A percentile compares a stretch with the other conserved stretches of the same genome.
Evolutionary conservation across 1,284 basidiomycete species (phyloP).

Genomic region (Porogramme epimiltina): DNA sequence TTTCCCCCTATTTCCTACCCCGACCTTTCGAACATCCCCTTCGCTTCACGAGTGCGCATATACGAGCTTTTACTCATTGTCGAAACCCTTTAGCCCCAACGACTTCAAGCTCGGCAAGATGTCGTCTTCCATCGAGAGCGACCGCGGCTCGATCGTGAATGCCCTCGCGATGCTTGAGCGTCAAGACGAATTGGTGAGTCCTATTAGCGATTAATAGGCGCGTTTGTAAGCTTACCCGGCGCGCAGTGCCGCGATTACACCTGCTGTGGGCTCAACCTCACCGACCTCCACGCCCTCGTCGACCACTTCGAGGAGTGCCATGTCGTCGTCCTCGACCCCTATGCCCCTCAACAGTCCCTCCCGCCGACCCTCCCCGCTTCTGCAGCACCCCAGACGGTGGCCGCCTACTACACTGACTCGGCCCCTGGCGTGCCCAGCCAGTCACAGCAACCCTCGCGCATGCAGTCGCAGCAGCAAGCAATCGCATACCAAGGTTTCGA

Average conservation of each 20-base stretch:
- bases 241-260: slow-evolving; percentile 77
- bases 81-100: slow-evolving; percentile 40
- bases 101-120: slow-evolving; percentile 56
- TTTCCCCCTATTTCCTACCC: not conserved
- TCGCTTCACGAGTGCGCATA: not conserved
- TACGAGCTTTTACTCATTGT: not conserved
- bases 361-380: slow-evolving; percentile 22
- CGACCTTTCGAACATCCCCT: not conserved
- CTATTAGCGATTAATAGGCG: not conserved
- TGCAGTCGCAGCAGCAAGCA: slow-evolving; percentile 12
- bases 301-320: slow-evolving; percentile 88
- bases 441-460: slow-evolving; percentile 35
- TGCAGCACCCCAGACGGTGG: slow-evolving; percentile 33
- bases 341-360: slow-evolving; percentile 35
- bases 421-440: slow-evolving; percentile 25
- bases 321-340: slow-evolving; percentile 72
- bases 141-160: slow-evolving; percentile 63
- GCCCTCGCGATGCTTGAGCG: slow-evolving; percentile 66
- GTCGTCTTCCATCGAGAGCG: slow-evolving; percentile 61
- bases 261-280: slow-evolving; percentile 79
- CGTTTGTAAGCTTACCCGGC: not conserved
- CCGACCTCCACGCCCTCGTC: slow-evolving; percentile 82
- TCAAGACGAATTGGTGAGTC: slow-evolving; percentile 68
- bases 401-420: slow-evolving; percentile 29
- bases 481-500: slow-evolving; percentile 46